Conservation (phyloP, 305 asterid species). For the Rubia tinctorum region DNA sequence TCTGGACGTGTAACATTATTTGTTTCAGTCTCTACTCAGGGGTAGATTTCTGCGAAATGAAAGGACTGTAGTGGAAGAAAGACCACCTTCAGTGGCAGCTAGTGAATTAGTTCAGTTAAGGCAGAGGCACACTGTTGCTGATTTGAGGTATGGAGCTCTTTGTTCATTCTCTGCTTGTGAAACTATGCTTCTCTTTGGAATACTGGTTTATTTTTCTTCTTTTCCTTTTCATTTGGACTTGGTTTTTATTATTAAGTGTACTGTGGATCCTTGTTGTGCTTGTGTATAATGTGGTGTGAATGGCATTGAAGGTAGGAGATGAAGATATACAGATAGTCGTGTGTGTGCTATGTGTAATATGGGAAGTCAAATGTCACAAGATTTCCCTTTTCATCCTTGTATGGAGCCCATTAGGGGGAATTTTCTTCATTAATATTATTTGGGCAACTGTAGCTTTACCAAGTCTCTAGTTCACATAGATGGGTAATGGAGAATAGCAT, state of each 20-base stretch:
- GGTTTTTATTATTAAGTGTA: background rate
- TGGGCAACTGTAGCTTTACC: background rate
- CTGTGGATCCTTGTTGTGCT: background rate
- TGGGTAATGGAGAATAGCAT: background rate
- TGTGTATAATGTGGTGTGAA: background rate
- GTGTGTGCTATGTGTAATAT: background rate
- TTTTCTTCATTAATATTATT: background rate
- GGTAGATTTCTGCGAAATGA: constrained; percentile 87
- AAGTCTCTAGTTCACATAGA: background rate
- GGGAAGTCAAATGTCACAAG: background rate
- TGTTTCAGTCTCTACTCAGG: constrained; percentile 76
- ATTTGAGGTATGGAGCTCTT: constrained; percentile 78
- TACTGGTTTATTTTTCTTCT: background rate
- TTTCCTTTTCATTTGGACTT: background rate
- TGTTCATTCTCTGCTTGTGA: constrained; percentile 13
- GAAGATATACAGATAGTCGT: background rate
- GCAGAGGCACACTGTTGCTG: constrained; percentile 84
- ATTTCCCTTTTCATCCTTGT: background rate
- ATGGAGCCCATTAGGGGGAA: background rate
- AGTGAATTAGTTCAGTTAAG: constrained; percentile 79
- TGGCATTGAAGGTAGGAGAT: background rate
- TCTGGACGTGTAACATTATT: background rate
- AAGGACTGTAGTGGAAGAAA: constrained; percentile 66
- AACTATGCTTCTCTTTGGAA: background rate
- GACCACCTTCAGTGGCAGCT: constrained; percentile 69